Conservation (phyloP, 345 rosid genomes). For the Ceriops zippeliana region DNA sequence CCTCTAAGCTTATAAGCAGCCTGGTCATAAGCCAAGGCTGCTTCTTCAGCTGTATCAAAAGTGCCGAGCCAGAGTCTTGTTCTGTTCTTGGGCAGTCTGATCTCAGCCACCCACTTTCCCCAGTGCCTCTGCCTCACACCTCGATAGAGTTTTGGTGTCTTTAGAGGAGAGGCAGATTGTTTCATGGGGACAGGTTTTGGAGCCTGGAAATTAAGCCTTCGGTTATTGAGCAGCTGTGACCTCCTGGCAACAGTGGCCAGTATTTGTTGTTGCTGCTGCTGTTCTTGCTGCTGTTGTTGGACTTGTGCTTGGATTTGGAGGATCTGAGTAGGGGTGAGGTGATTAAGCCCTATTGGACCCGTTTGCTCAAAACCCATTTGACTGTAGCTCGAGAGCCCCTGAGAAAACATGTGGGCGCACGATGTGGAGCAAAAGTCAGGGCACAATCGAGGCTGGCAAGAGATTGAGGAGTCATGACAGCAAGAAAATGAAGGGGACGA, state of each 20-base stretch:
- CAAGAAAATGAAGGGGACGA: background rate
- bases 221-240: constrained; percentile 19
- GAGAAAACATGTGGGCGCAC: constrained; percentile 21
- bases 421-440: constrained; percentile 30
- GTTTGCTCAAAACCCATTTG: constrained; percentile 37
- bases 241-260: constrained; percentile 13
- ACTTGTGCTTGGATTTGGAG: constrained; percentile 63
- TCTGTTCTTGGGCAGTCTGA: constrained; percentile 82
- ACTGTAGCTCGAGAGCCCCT: constrained; percentile 13
- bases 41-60: constrained; percentile 80
- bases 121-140: constrained; percentile 96
- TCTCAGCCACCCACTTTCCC: constrained; percentile 98
- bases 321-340: constrained; percentile 65
- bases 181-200: constrained; percentile 71
- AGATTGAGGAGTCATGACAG: constrained; percentile 1
- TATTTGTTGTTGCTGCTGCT: constrained; percentile 10
- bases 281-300: constrained; percentile 24
- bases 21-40: constrained; percentile 81
- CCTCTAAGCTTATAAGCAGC: constrained; percentile 86
- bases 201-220: constrained; percentile 28
- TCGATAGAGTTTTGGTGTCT: constrained; percentile 63
- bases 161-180: constrained; percentile 30
- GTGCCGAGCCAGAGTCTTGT: constrained; percentile 96
- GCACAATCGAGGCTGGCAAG: constrained; percentile 17
- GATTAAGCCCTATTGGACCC: constrained; percentile 49